A percentile compares a stretch with the other conserved stretches of the same genome.
Evolutionary conservation across 441 rosid genomes (phyloP).

Genomic region (Erodium trifolium): DNA sequence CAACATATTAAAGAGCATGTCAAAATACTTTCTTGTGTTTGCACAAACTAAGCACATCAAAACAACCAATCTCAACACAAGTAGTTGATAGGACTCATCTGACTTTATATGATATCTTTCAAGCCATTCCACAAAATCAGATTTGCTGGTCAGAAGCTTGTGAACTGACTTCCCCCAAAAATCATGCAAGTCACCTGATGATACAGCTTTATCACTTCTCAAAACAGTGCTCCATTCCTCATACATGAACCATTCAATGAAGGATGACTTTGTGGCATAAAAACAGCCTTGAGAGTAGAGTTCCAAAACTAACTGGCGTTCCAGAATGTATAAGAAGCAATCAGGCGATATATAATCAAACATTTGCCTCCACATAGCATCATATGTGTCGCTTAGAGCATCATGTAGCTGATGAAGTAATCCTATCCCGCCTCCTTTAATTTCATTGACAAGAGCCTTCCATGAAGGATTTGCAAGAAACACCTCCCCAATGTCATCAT

Average conservation of each 20-base stretch:
- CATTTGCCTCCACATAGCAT: constrained; percentile 24
- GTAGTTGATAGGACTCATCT: constrained; percentile 15
- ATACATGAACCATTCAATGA: constrained; percentile 26
- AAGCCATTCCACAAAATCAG: constrained; percentile 28
- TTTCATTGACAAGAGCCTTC: constrained; percentile 20
- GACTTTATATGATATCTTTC: constrained; percentile 10
- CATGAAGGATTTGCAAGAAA: constrained; percentile 22
- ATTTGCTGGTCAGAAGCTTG: constrained; percentile 16
- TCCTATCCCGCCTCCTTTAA: constrained; percentile 9
- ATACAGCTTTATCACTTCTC: not conserved
- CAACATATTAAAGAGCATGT: constrained; percentile 21
- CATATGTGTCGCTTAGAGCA: constrained; percentile 30
- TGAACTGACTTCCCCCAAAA: constrained; percentile 11
- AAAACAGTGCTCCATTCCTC: constrained; percentile 16
- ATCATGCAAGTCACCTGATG: not conserved
- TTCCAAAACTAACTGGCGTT: constrained; percentile 27
- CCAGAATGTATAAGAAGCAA: constrained; percentile 39
- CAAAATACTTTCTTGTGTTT: constrained; percentile 21
- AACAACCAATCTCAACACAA: constrained; percentile 33
- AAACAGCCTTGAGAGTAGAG: constrained; percentile 17
- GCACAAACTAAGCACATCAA: constrained; percentile 29
- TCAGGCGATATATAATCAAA: constrained; percentile 30
- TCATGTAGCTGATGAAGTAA: constrained; percentile 15
- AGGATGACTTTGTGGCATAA: constrained; percentile 28
- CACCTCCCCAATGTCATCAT: constrained; percentile 11